Conservation (phyloP, 495 filamentous ascomycete genomes). For the Geopyxis carbonaria region DNA sequence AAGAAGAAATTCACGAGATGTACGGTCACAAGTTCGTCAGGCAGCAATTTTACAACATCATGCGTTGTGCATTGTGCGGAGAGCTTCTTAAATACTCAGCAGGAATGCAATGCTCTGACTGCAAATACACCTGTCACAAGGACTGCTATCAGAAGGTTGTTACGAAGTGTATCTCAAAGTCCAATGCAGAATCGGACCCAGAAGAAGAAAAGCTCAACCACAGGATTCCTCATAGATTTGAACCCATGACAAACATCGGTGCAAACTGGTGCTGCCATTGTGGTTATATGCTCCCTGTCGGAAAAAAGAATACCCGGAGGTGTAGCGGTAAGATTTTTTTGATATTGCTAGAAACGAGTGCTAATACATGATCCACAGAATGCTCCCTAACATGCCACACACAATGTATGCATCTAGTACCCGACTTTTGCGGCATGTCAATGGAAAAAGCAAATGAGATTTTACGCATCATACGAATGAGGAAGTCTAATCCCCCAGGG, state of each 20-base stretch:
- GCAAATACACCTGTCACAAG: constrained; percentile 97
- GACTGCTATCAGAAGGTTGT: constrained; percentile 96
- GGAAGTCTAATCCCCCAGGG: too few relatives aligned
- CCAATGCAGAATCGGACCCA: constrained; percentile 91
- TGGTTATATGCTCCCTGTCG: constrained; percentile 91
- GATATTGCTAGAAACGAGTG: constrained; percentile 2
- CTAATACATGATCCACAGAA: constrained; percentile 44
- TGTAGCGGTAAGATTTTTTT: constrained; percentile 51
- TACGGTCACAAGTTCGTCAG: constrained; percentile 97
- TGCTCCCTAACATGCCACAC: constrained; percentile 83
- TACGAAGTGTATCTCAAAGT: constrained; percentile 99
- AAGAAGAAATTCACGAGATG: constrained; percentile 94
- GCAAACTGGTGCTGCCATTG: constrained; percentile 99
- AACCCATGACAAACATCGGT: constrained; percentile 83
- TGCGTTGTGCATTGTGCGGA: constrained; percentile 96
- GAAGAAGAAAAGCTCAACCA: constrained; percentile 99
- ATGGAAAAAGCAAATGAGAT: constrained; percentile 73
- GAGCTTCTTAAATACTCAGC: constrained; percentile 97
- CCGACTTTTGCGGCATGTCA: constrained; percentile 98
- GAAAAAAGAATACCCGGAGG: constrained; percentile 81
- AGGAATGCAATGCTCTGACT: constrained; percentile 98
- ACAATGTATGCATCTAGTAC: constrained; percentile 83
- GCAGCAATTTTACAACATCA: constrained; percentile 99
- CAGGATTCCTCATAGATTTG: constrained; percentile 92
- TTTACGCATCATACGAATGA: too few relatives aligned